A percentile compares a stretch with the other conserved stretches of the same genome.
Evolutionary conservation across 169 alveolate genomes (phyloP).

Genomic region (Plasmodium vivax): DNA sequence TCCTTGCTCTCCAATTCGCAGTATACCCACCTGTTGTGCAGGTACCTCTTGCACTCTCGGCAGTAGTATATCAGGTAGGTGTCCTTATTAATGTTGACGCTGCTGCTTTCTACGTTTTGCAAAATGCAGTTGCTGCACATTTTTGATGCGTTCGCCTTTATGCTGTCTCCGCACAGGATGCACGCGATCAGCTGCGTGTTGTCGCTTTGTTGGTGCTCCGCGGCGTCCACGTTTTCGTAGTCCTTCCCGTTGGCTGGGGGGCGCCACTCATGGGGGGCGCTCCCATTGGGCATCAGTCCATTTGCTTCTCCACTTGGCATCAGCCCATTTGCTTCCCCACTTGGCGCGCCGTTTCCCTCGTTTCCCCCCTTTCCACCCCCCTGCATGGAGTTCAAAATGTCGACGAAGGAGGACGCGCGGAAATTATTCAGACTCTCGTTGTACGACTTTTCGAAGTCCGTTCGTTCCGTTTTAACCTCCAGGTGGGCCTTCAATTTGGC

Average conservation of each 20-base stretch:
- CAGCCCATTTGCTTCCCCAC: background rate
- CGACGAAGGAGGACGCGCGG: constrained; percentile 55
- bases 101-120: constrained; percentile 87
- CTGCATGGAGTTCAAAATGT: constrained; percentile 49
- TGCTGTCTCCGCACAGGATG: constrained; percentile 93
- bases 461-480: background rate
- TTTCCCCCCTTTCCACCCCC: constrained; percentile 2
- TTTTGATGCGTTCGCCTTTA: constrained; percentile 90
- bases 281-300: background rate
- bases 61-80: constrained; percentile 87
- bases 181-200: constrained; percentile 78
- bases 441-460: constrained; percentile 36
- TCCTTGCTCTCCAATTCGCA: constrained; percentile 97
- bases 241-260: background rate
- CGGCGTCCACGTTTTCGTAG: constrained; percentile 9
- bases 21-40: constrained; percentile 95
- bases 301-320: background rate
- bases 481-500: background rate
- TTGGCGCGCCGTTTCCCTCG: background rate
- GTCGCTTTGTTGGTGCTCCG: background rate
- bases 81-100: constrained; percentile 59
- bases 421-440: constrained; percentile 53
- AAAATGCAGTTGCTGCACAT: constrained; percentile 94
- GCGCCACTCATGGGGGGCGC: background rate
- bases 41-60: constrained; percentile 93